These are phyloP conservation scores for Podila verticillata DNA, from an alignment of 192 early-diverging fungal genomes.

Conservation along the genomic window DNA sequence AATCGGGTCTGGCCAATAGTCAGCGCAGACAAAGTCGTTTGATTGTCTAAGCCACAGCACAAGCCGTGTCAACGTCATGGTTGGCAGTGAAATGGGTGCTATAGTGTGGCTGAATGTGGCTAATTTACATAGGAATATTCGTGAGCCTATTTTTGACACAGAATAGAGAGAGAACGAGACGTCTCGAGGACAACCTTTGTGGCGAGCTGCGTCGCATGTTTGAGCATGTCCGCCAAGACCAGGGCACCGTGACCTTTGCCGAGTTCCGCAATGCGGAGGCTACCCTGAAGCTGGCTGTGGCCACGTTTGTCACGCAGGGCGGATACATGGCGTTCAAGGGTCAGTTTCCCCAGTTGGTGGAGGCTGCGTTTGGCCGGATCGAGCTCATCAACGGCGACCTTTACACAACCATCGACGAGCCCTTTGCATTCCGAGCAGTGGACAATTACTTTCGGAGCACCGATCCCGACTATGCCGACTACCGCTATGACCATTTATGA, in stretches of 20 bases:
- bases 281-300: slow-evolving; percentile 7
- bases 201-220: slow-evolving; percentile 8
- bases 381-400: not conserved
- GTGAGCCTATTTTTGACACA: too few species aligned
- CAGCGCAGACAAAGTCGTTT: too few species aligned
- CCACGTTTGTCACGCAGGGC: slow-evolving; percentile 19
- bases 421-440: slow-evolving; percentile 17
- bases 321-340: slow-evolving; percentile 17
- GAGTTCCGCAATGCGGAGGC: slow-evolving; percentile 8
- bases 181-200: slow-evolving; percentile 18
- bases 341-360: slow-evolving; percentile 14
- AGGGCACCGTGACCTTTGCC: not conserved
- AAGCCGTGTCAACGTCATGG: too few species aligned
- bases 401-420: slow-evolving; percentile 15
- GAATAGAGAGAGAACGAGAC: slow-evolving; percentile 9
- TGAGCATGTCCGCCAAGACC: not conserved
- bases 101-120: too few species aligned
- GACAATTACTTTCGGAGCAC: slow-evolving; percentile 15
- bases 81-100: too few species aligned
- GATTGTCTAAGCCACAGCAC: too few species aligned
- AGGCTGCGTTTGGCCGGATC: slow-evolving; percentile 21
- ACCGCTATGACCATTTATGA: not conserved
- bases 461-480: slow-evolving; percentile 2
- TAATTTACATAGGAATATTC: too few species aligned
- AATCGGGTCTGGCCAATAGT: too few species aligned